Evolutionary conservation across 352 stramenopile species (phyloP), one percentile per base, ranked within the genome.

Genomic region (Globisporangium solare): DNA sequence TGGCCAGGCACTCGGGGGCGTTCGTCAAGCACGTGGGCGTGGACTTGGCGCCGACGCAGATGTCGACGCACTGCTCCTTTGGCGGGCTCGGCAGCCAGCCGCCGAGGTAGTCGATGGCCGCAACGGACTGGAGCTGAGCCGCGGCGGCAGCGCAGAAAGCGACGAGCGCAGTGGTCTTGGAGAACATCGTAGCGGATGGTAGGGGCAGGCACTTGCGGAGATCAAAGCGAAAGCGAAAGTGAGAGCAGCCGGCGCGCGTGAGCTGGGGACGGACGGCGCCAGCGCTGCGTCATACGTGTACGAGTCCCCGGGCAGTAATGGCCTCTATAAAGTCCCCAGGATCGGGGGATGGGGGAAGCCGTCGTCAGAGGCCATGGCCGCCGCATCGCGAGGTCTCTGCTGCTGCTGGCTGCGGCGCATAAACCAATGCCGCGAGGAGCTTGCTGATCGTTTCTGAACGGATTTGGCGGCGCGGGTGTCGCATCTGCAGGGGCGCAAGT

Each of bases 41-140:
- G 27, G 73, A 59, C 20, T 76, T 81, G 20, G 75, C 74, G 63
- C 66, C 64, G 42, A 72, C 62, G 58, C 79, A 89, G 54, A 89
- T 89, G 60, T 89, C 76, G 10, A 89, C 73, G 57, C 79, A 89
- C 60, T 84, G 54, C 49, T 74, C 51, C 24, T 73, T 68, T n/a
- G 64, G 70, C n/a, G 60, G 51, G 2, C 63, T 66, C 17, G 70
- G 56, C n/a, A 77, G n/a, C 79, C 79, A 89, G 7, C 79, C 73
- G 39, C 78, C 75, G 24, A 71, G 51, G 67, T 88, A 83, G 64
- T 86, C 73, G 35, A 70, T 64, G 12, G 57, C 40, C 13, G 43
- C 50, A 12, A 54, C 46, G 15, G 46, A 35, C 13, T 51, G 46
- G 46, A 51, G n/a, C 13, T 51, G 46, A 4, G 46, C 46, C 22